Evolutionary conservation across 1,284 basidiomycete species (phyloP), one percentile per base, ranked within the genome.

Genomic region (Irpex rosettiformis): DNA sequence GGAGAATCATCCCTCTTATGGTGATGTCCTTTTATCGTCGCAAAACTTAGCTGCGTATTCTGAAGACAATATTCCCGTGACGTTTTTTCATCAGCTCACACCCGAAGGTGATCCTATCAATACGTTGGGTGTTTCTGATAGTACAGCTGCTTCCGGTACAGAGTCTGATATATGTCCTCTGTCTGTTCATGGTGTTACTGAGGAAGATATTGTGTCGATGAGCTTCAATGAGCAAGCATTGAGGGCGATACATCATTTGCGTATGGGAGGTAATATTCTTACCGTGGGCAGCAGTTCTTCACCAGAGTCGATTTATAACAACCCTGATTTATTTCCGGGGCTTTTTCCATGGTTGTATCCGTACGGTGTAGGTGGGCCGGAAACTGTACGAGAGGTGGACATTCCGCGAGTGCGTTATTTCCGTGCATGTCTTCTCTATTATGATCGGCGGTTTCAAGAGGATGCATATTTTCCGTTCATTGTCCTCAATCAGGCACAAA

Each of bases 401-500:
- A 37, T 64, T 1, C 43, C 58, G 16, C 56, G 56, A 11, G 21
- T 16, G 5, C 10, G 8, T 10, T 67, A 70, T 49, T 70, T 70
- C 30, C 42, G 52, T n/a, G 57, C 64, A 8, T 54, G 75, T 2
- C 56, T 77, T 0, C 66, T 74, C 66, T 77, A 75, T 59, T 66
- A 72, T 62, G 73, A 77, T 57, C 70, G 72, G 52, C 43, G 70
- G 0, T 78, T 78, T 63, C 74, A 77, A 53, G 48, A 30, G 0
- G 75, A 77, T 56, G 28, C 59, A 0, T 58, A 66, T 18, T 78
- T 77, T 64, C 66, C 70, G 0, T 25, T 77, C 29, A 62, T 77
- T 24, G 73, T 71, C 0, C 75, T 77, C 40, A 76, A 72, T 63
- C 72, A 77, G 59, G 58, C 71, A 29, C 75, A 77, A 60, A 69